Evolutionary conservation across 768 basidiomycete species (phyloP), one percentile per base, ranked within the genome.

Genomic region (Xerocomellus dryophilus): DNA sequence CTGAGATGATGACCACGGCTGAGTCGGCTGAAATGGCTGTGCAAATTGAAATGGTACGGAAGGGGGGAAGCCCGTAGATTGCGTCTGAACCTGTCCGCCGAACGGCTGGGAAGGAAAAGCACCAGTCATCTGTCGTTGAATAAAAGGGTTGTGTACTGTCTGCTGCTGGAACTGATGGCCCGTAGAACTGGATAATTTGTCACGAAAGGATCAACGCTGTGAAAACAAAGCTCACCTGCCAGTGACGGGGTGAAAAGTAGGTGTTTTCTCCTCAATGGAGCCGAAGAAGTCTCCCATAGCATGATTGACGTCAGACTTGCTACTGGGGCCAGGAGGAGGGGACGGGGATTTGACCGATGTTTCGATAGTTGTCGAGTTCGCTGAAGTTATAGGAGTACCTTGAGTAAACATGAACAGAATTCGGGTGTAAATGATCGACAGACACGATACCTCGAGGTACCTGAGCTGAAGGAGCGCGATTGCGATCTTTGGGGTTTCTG

Each of bases 241-340:
- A 7, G 79, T 78, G 56, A 81, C 78, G 7, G 85, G 81, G 56
- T 83, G 84, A 66, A 85, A 86, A 76, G 83, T 83, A n/a, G 81
- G 76, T 9, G 84, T 78, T 64, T 90, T 86, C 51, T 88, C 79
- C 67, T 97, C 94, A 60, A 99, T 96, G 6, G 90, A 81, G 25
- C 77, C 72, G 72, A 99, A 97, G 76, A 99, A 94, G 71, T 98
- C 96, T 18, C 82, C 71, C 50, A 86, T 75, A 31, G 78, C 78
- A 52, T 81, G 82, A 56, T 70, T 76, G 32, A 53, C 59, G n/a
- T 69, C 70, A 32, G 71, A 60, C 53, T 75, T 76, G 43, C 65
- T 62, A 8, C 64, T 61, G 15, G 71, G 50, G 4, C 44, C 51
- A 39, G 66, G 48, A 9, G 70, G 44, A 4, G 65, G 57, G 2